These are phyloP conservation scores for Aspergillus fischeri DNA, from an alignment of 2,329 filamentous ascomycete species.

Conservation along the genomic window DNA sequence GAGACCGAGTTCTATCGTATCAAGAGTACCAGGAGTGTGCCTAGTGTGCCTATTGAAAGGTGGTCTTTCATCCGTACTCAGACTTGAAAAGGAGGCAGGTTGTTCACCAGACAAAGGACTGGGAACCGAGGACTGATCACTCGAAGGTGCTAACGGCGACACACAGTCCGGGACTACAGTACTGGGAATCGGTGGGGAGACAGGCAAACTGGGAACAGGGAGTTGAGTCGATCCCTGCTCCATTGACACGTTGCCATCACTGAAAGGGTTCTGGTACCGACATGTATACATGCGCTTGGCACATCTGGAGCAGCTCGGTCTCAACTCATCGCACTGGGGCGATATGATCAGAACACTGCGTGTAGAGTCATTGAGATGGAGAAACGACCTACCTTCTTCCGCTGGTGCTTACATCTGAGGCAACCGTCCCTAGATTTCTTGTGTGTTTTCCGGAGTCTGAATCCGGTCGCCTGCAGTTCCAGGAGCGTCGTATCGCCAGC, in stretches of 20 bases:
- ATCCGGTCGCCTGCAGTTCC: conserved; percentile 4
- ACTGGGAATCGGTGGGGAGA: not conserved
- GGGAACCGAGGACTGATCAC: conserved; percentile 6
- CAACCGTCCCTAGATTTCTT: conserved; percentile 35
- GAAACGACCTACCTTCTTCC: conserved; percentile 31
- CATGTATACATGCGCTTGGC: conserved; percentile 26
- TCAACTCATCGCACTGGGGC: conserved; percentile 33
- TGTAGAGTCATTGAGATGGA: not conserved
- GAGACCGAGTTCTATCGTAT: conserved; percentile 33
- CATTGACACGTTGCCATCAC: conserved; percentile 4
- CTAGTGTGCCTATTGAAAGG: not conserved
- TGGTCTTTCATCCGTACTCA: not conserved
- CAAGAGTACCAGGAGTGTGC: conserved; percentile 6
- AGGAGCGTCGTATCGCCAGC: not conserved
- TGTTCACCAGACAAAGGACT: conserved; percentile 4
- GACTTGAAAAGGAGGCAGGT: not conserved
- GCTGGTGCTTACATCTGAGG: conserved; percentile 30
- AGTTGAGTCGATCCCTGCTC: not conserved
- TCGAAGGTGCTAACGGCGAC: not conserved
- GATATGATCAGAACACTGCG: conserved; percentile 7
- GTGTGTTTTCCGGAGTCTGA: conserved; percentile 21
- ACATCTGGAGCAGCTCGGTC: conserved; percentile 33
- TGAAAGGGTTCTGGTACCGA: conserved; percentile 20
- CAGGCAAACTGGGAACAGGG: not conserved
- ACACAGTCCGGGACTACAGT: not conserved